Evolutionary conservation across 306 rosid genomes (phyloP).

Genomic region (Acacia melanoxylon): DNA sequence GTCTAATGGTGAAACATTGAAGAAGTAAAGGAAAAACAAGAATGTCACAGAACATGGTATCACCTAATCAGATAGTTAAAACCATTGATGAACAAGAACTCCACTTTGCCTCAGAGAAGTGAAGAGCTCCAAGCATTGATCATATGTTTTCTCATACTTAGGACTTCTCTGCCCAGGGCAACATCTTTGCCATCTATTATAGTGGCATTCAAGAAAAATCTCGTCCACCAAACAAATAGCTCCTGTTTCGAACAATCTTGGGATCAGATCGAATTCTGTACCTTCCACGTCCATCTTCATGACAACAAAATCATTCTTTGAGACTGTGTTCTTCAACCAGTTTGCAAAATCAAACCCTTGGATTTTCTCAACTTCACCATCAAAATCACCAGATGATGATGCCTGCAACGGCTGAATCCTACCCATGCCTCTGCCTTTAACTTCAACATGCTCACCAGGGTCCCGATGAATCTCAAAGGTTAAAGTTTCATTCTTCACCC

Average conservation of each 20-base stretch:
- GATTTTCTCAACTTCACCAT: constrained; percentile 79
- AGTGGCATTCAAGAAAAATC: constrained; percentile 94
- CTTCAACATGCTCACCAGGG: constrained; percentile 68
- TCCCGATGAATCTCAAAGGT: constrained; percentile 76
- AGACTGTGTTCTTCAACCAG: constrained; percentile 76
- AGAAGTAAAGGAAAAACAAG: constrained; percentile 27
- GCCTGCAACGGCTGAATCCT: constrained; percentile 69
- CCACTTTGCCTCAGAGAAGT: constrained; percentile 83
- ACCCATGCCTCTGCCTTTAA: constrained; percentile 91
- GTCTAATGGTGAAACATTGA: constrained; percentile 26
- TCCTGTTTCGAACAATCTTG: constrained; percentile 79
- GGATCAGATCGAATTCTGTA: constrained; percentile 86
- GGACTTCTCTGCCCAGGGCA: constrained; percentile 91
- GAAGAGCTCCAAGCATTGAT: constrained; percentile 79
- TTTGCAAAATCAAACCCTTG: constrained; percentile 79
- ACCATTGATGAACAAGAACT: constrained; percentile 98
- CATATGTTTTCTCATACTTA: constrained; percentile 82
- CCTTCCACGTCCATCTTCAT: constrained; percentile 99
- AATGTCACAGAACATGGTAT: constrained; percentile 31
- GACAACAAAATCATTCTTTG: constrained; percentile 88
- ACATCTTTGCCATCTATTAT: constrained; percentile 96
- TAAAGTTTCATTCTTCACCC: constrained; percentile 92
- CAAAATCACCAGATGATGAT: constrained; percentile 29
- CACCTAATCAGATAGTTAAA: constrained; percentile 47
- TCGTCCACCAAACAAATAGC: constrained; percentile 93